A percentile compares a stretch with the other conserved stretches of the same genome.
Conservation (phyloP, 805 yeast species). For the Candida awuae region DNA sequence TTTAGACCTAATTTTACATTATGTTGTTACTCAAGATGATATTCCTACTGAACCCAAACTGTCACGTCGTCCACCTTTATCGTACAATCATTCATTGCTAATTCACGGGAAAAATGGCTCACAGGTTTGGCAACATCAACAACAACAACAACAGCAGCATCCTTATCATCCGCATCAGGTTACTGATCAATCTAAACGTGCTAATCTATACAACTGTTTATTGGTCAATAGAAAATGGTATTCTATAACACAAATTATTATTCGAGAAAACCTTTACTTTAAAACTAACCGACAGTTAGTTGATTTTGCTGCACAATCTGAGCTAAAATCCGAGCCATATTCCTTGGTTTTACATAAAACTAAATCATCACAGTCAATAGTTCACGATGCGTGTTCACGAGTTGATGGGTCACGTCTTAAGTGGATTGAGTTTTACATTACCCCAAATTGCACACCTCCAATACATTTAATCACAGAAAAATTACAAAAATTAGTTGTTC, state of each 20-base stretch:
- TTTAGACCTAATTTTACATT: slow-evolving; percentile 47
- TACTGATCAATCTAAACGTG: background rate
- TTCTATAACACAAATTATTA: slow-evolving; percentile 43
- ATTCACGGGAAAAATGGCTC: slow-evolving; percentile 39
- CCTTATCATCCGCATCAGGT: slow-evolving; percentile 5
- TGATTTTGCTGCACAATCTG: slow-evolving; percentile 13
- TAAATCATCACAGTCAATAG: slow-evolving; percentile 41
- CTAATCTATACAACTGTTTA: slow-evolving; percentile 50
- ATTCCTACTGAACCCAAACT: slow-evolving; percentile 60
- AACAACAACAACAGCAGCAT: slow-evolving; percentile 15
- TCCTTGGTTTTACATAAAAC: slow-evolving; percentile 62
- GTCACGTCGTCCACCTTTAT: slow-evolving; percentile 58
- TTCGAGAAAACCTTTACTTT: slow-evolving; percentile 51
- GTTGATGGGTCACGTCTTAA: slow-evolving; percentile 40
- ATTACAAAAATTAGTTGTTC: slow-evolving; percentile 46
- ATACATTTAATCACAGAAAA: slow-evolving; percentile 33
- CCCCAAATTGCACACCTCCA: slow-evolving; percentile 63
- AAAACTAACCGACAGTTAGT: slow-evolving; percentile 34
- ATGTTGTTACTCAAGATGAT: slow-evolving; percentile 45
- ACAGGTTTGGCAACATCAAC: slow-evolving; percentile 32
- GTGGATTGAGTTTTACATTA: slow-evolving; percentile 76
- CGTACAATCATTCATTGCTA: slow-evolving; percentile 55
- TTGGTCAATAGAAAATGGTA: slow-evolving; percentile 65
- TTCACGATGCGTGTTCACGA: slow-evolving; percentile 39
- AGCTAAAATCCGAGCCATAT: slow-evolving; percentile 13